phyloP scores from a whole-genome alignment of 371 early-diverging fungal genomes.

The Syncephalastrum monosporum region DNA sequence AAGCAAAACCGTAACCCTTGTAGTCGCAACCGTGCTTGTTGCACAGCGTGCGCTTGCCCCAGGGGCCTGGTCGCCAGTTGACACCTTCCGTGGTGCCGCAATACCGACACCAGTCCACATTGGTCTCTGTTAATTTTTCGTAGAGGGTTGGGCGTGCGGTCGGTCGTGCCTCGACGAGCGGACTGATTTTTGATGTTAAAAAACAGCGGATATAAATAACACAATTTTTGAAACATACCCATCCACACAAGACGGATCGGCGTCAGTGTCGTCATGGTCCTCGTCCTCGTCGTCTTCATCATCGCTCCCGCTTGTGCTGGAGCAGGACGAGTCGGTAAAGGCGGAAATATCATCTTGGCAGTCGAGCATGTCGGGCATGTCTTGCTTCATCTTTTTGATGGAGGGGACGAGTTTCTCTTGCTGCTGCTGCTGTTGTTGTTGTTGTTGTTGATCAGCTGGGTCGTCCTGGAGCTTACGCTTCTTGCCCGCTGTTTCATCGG shows the following conservation, averaged over 20 bases:
- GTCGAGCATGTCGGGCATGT: too few species aligned
- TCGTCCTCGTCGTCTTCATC: conserved; percentile 8
- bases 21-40: conserved; percentile 95
- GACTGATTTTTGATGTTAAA: conserved; percentile 2
- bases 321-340: too few species aligned
- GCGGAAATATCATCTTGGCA: too few species aligned
- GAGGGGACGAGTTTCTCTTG: neutral
- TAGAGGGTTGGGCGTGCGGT: conserved; percentile 54
- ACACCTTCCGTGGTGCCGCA: conserved; percentile 92
- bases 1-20: conserved; percentile 91
- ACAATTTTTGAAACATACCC: too few species aligned
- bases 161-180: conserved; percentile 16
- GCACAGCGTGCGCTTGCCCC: conserved; percentile 94
- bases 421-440: conserved; percentile 6
- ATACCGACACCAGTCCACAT: conserved; percentile 90
- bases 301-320: conserved; percentile 3
- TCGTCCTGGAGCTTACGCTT: conserved; percentile 1
- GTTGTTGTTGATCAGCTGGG: neutral
- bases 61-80: conserved; percentile 93
- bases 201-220: too few species aligned
- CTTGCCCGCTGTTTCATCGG: conserved; percentile 3
- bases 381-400: too few species aligned
- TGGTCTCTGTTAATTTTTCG: conserved; percentile 62
- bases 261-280: conserved; percentile 5
- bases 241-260: neutral